Evolutionary conservation across 305 asterid species (phyloP).

Genomic region (Fraxinus baroniana): DNA sequence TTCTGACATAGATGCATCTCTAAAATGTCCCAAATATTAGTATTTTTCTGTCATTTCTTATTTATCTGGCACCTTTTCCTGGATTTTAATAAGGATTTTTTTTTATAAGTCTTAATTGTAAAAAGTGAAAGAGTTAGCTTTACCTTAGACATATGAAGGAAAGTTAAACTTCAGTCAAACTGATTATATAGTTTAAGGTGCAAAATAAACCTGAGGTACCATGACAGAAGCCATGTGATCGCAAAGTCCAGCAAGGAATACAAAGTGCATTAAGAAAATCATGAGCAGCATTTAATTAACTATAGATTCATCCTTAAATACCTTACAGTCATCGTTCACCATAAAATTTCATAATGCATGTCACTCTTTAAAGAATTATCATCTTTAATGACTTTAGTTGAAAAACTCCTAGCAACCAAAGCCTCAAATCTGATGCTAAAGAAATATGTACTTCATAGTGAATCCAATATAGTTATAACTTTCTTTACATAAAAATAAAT

Average conservation of each 20-base stretch:
- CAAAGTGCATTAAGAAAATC: neutral
- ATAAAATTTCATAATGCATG: neutral
- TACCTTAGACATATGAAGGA: neutral
- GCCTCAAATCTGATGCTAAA: neutral
- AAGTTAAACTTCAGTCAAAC: neutral
- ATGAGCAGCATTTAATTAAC: neutral
- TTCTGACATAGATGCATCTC: neutral
- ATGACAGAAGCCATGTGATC: neutral
- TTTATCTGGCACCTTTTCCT: neutral
- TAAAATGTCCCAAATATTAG: neutral
- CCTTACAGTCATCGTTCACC: neutral
- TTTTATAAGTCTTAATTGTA: neutral
- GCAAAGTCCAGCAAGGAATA: neutral
- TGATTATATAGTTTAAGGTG: neutral
- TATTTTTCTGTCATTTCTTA: neutral
- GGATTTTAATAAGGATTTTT: neutral
- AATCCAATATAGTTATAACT: neutral
- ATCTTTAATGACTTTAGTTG: neutral
- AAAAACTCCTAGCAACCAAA: neutral
- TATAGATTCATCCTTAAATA: neutral
- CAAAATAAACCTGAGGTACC: neutral
- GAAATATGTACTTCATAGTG: neutral
- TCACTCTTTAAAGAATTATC: neutral
- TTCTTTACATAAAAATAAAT: neutral
- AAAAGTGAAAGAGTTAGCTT: neutral